Base-by-base conservation (phyloP, 2,329 filamentous ascomycete species). In the Claviceps citrina region DNA sequence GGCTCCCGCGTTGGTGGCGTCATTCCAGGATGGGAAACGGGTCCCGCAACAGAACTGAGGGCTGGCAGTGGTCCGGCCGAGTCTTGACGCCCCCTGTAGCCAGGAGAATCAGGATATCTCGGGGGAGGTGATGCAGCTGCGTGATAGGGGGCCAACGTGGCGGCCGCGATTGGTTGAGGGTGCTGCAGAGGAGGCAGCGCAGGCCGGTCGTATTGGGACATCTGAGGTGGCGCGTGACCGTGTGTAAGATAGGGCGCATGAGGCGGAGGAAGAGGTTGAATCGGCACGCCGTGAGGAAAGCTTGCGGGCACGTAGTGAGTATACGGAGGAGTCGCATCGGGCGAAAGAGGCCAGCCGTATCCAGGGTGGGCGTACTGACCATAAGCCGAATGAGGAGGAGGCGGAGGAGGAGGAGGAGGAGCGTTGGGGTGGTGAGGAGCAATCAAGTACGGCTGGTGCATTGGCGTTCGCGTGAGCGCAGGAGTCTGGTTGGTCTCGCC, bases 401-500 rank as follows among this genome's bases (percentile, higher is more conserved):
- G 57, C 16, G 38, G 46, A 24, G 47, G 56, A 28, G 54, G 57
- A 18, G 38, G 56, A 28, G 54, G 57, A 18, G 38, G 46, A 24
- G 47, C 46, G 31, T 56, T 54, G 24, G 53, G 47, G 12, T 53
- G 49, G 28, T 56, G 63, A 28, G 60, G 54, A 34, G 55, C 49
- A 31, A 60, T 51, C 51, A 56, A 54, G 47, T 60, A 64, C 0
- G 61, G 54, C 40, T 62, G 60, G 41, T 63, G 71, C 66, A 81
- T 77, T 3, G 77, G 85, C 0, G 81, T 74, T 48, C 85, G 75
- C 10, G 85, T 89, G 30, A 93, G 74, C 3, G 84, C 79, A 10
- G 87, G 84, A 12, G 85, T 78, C 43, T 80, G 81, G 56, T 81
- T 81, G 46, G 79, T 71, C 53, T 95, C 89, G 54, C 85, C 84